phyloP scores from a whole-genome alignment of 441 rosid species.

The Bruguiera hainesii region DNA sequence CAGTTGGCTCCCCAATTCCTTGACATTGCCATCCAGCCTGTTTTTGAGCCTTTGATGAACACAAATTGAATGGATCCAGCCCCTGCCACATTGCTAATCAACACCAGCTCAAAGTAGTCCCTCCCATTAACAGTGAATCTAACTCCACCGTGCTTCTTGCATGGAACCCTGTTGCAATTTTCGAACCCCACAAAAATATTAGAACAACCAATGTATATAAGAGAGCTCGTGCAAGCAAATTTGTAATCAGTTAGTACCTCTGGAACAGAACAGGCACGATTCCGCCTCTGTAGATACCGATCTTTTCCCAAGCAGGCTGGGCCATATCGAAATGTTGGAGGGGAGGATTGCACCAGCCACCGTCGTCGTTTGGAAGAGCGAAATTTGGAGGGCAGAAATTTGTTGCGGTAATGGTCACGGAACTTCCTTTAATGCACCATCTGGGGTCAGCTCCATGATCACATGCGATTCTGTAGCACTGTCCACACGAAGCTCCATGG shows the following conservation, averaged over 20 bases:
- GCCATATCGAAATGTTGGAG: slow-evolving; percentile 58
- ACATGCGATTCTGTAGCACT: slow-evolving; percentile 60
- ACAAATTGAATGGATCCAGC: slow-evolving; percentile 51
- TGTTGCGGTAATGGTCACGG: slow-evolving; percentile 53
- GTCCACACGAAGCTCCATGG: slow-evolving; percentile 62
- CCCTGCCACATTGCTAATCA: slow-evolving; percentile 55
- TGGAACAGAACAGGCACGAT: slow-evolving; percentile 53
- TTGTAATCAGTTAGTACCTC: slow-evolving; percentile 23
- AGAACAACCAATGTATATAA: not conserved
- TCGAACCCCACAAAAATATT: not conserved
- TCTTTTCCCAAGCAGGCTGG: slow-evolving; percentile 51
- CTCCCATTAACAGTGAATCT: slow-evolving; percentile 67
- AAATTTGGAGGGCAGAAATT: slow-evolving; percentile 73
- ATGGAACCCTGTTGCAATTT: slow-evolving; percentile 45
- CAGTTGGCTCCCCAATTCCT: slow-evolving; percentile 74
- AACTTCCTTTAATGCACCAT: slow-evolving; percentile 60
- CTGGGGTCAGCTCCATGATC: slow-evolving; percentile 36
- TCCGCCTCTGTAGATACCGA: slow-evolving; percentile 58
- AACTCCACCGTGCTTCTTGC: slow-evolving; percentile 63
- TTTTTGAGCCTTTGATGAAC: slow-evolving; percentile 50
- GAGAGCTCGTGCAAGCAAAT: not conserved
- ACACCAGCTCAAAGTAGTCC: slow-evolving; percentile 58
- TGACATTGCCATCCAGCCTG: slow-evolving; percentile 58
- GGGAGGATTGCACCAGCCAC: slow-evolving; percentile 69
- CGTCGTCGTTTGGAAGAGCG: slow-evolving; percentile 51